Evolutionary conservation across 768 basidiomycete genomes (phyloP).

Genomic region (Calocybe indica): DNA sequence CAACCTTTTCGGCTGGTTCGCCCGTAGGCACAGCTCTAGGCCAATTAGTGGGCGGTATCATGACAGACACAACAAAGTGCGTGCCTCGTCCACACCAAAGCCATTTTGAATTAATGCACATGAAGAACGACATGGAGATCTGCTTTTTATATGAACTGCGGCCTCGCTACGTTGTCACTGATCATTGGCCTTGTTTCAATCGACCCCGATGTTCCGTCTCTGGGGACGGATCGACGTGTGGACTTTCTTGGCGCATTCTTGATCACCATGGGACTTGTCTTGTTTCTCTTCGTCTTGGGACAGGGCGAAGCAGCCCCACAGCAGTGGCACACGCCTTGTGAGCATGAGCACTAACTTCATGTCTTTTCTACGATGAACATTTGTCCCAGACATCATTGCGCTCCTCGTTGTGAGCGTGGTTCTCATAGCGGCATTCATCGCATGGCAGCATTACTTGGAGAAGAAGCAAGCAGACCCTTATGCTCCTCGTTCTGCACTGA

Average conservation of each 20-base stretch:
- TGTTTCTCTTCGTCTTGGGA: conserved; percentile 66
- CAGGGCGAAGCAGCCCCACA: conserved; percentile 52
- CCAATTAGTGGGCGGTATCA: conserved; percentile 59
- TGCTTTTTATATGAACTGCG: conserved; percentile 50
- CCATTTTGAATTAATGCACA: too few relatives aligned
- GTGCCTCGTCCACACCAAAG: conserved; percentile 7
- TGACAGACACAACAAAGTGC: conserved; percentile 49
- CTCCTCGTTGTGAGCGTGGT: conserved; percentile 55
- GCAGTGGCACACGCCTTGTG: conserved; percentile 46
- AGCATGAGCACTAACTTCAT: conserved; percentile 1
- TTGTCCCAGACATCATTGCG: conserved; percentile 51
- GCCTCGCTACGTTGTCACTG: conserved; percentile 45
- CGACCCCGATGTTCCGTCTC: conserved; percentile 46
- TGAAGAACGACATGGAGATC: conserved; percentile 61
- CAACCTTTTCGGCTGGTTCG: conserved; percentile 80
- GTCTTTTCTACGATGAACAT: conserved; percentile 10
- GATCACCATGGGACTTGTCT: conserved; percentile 54
- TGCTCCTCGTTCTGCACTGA: neutral
- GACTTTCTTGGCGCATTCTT: conserved; percentile 74
- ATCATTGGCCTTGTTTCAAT: conserved; percentile 54
- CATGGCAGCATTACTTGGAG: conserved; percentile 61
- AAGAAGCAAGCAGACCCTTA: neutral
- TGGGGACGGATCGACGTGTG: conserved; percentile 38
- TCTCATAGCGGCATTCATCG: conserved; percentile 45
- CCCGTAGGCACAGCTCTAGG: conserved; percentile 78